phyloP scores from a whole-genome alignment of 768 basidiomycete genomes.

The Leucocoprinus leucothites region DNA sequence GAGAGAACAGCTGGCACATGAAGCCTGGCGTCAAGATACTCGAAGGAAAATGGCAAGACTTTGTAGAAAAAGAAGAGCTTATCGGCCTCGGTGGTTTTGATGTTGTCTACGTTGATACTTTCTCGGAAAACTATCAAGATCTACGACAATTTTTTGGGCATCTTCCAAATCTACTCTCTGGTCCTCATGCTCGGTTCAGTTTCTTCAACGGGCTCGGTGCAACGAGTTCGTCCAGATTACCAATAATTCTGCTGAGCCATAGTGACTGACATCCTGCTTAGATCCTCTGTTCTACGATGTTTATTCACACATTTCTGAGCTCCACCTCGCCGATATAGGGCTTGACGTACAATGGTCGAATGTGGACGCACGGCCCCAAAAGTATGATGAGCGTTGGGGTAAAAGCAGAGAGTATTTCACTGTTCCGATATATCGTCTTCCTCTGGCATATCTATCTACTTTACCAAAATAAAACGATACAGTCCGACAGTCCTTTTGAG shows the following conservation, averaged over 20 bases:
- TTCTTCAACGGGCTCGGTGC: constrained; percentile 99
- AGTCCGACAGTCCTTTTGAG: neutral
- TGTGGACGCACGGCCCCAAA: constrained; percentile 56
- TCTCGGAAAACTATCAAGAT: constrained; percentile 83
- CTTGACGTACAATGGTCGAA: constrained; percentile 80
- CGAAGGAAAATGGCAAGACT: constrained; percentile 95
- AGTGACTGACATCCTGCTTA: constrained; percentile 26
- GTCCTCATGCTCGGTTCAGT: constrained; percentile 76
- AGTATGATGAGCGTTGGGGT: constrained; percentile 67
- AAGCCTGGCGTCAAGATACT: constrained; percentile 75
- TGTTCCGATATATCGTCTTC: constrained; percentile 71
- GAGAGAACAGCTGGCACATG: constrained; percentile 70
- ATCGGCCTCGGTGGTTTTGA: constrained; percentile 75
- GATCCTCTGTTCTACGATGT: constrained; percentile 90
- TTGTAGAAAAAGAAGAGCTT: constrained; percentile 57
- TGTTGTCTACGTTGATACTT: constrained; percentile 89
- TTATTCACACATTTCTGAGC: constrained; percentile 78
- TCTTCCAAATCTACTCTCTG: constrained; percentile 72
- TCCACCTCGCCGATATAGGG: constrained; percentile 83
- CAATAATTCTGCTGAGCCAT: constrained; percentile 1
- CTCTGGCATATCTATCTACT: constrained; percentile 39
- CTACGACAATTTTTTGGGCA: constrained; percentile 79
- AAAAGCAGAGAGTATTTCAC: constrained; percentile 74
- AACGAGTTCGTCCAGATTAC: constrained; percentile 60
- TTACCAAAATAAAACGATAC: constrained; percentile 4